A percentile compares a stretch with the other conserved stretches of the same genome.
Evolutionary conservation across 805 yeast species (phyloP).

Genomic region (Candida palmyrensis): DNA sequence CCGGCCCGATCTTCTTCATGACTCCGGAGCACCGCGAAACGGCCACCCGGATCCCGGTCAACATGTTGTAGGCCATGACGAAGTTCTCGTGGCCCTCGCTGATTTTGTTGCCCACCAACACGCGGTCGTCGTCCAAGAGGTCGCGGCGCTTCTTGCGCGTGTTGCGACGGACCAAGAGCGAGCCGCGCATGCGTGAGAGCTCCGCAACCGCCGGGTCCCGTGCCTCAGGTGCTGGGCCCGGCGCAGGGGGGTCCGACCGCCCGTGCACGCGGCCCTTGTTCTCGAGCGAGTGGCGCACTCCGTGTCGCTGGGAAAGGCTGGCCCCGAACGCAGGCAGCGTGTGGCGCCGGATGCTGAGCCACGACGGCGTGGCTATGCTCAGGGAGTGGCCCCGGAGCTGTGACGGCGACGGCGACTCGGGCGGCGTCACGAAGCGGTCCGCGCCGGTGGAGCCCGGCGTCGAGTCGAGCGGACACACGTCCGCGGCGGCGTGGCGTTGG

Average conservation of each 20-base stretch:
- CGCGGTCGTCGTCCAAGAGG: slow-evolving; percentile 47
- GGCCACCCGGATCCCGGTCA: slow-evolving; percentile 93
- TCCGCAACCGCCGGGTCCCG: slow-evolving; percentile 35
- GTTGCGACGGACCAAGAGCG: slow-evolving; percentile 40
- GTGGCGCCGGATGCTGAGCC: slow-evolving; percentile 3
- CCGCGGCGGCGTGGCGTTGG: too few species aligned
- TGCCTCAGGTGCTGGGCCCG: too few species aligned
- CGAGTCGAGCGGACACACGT: too few species aligned
- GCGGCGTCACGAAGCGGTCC: too few species aligned
- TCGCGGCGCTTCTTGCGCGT: slow-evolving; percentile 37
- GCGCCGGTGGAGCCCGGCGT: too few species aligned
- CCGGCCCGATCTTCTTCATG: slow-evolving; percentile 64
- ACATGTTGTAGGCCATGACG: slow-evolving; percentile 93
- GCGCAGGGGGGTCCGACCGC: slow-evolving; percentile 4
- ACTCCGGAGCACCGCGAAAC: slow-evolving; percentile 89
- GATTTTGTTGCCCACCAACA: slow-evolving; percentile 73
- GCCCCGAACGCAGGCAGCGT: slow-evolving; percentile 3
- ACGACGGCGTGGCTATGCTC: too few species aligned
- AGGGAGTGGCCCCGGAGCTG: too few species aligned
- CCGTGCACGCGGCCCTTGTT: not conserved
- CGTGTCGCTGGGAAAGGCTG: slow-evolving; percentile 6
- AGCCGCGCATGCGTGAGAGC: slow-evolving; percentile 45
- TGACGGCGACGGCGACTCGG: too few species aligned
- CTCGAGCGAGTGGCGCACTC: slow-evolving; percentile 14
- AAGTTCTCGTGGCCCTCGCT: slow-evolving; percentile 92